phyloP scores from a whole-genome alignment of 495 filamentous ascomycete species.

The Daldinia grandis region DNA sequence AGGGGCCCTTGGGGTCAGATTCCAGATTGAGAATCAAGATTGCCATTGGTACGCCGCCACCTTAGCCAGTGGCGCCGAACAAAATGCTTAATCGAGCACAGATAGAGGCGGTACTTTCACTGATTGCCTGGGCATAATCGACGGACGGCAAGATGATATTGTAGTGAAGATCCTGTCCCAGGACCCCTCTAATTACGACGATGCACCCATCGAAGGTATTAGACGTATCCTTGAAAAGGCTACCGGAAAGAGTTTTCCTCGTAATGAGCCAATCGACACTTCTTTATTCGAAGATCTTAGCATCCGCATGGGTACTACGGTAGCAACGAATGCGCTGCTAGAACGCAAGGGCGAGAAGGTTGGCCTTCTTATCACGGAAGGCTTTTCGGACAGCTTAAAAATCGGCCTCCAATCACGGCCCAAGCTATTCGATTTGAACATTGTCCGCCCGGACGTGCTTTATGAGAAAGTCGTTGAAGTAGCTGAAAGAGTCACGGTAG shows the following conservation, averaged over 20 bases:
- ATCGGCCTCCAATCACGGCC: constrained; percentile 84
- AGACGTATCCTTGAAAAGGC: constrained; percentile 38
- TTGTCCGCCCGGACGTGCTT: constrained; percentile 76
- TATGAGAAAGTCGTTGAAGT: constrained; percentile 80
- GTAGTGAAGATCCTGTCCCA: constrained; percentile 61
- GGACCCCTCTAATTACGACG: constrained; percentile 60
- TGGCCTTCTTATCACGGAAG: constrained; percentile 86
- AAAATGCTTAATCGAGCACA: neutral
- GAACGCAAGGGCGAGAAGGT: constrained; percentile 92
- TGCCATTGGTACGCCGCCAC: constrained; percentile 8
- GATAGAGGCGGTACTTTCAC: constrained; percentile 74
- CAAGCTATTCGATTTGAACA: constrained; percentile 80
- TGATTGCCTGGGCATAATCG: constrained; percentile 65
- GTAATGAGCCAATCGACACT: constrained; percentile 29
- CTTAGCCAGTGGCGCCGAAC: neutral
- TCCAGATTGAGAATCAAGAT: constrained; percentile 8
- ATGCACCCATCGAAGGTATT: constrained; percentile 59
- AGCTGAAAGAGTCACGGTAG: constrained; percentile 67
- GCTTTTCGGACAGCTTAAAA: constrained; percentile 89
- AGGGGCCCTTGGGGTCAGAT: neutral
- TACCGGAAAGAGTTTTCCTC: constrained; percentile 27
- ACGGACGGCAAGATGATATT: constrained; percentile 54
- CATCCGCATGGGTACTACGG: constrained; percentile 87
- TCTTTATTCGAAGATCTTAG: constrained; percentile 54
- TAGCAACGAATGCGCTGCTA: constrained; percentile 85